Percentiles rank a stretch among this genome's conserved stretches.
These are phyloP conservation scores for Tylopilus sp. DNA, from an alignment of 768 basidiomycete species.

Conservation along the genomic window DNA sequence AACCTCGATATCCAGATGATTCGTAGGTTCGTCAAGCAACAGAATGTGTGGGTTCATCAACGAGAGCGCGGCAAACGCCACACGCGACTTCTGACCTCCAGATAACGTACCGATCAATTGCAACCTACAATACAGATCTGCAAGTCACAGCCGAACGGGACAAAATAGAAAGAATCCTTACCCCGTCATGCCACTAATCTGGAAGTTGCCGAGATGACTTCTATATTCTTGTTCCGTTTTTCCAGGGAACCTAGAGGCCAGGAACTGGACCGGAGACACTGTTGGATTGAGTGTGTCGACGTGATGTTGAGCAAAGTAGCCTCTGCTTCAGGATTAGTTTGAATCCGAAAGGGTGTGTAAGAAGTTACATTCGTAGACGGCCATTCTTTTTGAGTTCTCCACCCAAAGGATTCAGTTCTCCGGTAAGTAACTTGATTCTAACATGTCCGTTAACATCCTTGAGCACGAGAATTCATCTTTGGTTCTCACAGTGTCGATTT, in stretches of 20 bases:
- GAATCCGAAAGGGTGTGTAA: slow-evolving; percentile 2
- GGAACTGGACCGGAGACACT: slow-evolving; percentile 91
- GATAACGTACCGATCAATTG: slow-evolving; percentile 89
- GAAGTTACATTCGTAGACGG: slow-evolving; percentile 76
- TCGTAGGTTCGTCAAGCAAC: slow-evolving; percentile 95
- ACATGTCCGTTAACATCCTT: slow-evolving; percentile 4
- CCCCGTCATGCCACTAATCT: slow-evolving; percentile 96
- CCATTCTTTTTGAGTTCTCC: slow-evolving; percentile 92
- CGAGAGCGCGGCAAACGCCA: slow-evolving; percentile 86
- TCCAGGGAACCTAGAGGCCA: slow-evolving; percentile 90
- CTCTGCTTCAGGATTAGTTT: slow-evolving; percentile 40
- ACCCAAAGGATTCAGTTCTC: slow-evolving; percentile 24
- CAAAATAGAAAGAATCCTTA: slow-evolving; percentile 27
- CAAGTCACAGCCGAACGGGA: background rate
- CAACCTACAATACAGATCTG: slow-evolving; percentile 40
- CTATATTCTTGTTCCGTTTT: slow-evolving; percentile 96
- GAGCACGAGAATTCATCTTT: background rate
- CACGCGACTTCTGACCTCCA: slow-evolving; percentile 95
- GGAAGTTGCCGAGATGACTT: slow-evolving; percentile 92
- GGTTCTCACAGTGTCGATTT: slow-evolving; percentile 84
- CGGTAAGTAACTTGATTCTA: slow-evolving; percentile 75
- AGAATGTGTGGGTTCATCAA: slow-evolving; percentile 89
- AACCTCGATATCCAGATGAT: slow-evolving; percentile 94
- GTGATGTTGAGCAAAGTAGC: slow-evolving; percentile 94
- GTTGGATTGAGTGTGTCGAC: slow-evolving; percentile 84